Base-by-base conservation (phyloP, 75 land plant genomes). In the Pinus tabuliformis region DNA sequence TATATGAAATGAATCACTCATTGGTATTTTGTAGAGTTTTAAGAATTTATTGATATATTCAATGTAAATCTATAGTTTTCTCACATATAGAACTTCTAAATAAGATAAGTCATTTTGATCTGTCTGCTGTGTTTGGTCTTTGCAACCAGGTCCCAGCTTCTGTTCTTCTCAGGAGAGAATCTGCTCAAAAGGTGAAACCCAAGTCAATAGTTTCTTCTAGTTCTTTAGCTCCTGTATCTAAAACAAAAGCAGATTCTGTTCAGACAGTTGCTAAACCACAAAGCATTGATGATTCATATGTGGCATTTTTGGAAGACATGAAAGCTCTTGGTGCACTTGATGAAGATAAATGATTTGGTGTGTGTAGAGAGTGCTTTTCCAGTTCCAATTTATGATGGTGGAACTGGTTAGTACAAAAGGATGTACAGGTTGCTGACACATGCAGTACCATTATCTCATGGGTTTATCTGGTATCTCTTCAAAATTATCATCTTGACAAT, bases 221-320 rank as follows among this genome's bases (percentile, higher is more conserved):
- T 77, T 60, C 82, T 73, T 12, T 81, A 18, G 66, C 18, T 12
- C 58, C 68, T 42, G 68, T 75, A 11, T 24, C 62, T 24, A 89
- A 76, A 63, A 37, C 78, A 24, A 79, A 79, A 42, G 24, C 85
- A 26, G 37, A 45, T 0, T 28, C 54, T 59, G 70, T 78, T 22
- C 77, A 86, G 73, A 71, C 90, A 54, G 81, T 78, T n/a, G 75
- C 90, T 9, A 97, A 90, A 58, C 78, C 88, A 20, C 89, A 83
- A 75, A 95, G 92, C 78, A 89, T 95, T 66, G 98, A 97, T 76
- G 99, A 97, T 60, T 91, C 99, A 11, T 95, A 95, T 56, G 83
- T 78, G 57, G 99, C 98, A 14, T 97, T 97, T 75, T 81, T 97
- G 78, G 99, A 97, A 81, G 99, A 97, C 81, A 97, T 97, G 99